phyloP scores from a whole-genome alignment of 177 flowering plant genomes.

The Vitis hybrid region DNA sequence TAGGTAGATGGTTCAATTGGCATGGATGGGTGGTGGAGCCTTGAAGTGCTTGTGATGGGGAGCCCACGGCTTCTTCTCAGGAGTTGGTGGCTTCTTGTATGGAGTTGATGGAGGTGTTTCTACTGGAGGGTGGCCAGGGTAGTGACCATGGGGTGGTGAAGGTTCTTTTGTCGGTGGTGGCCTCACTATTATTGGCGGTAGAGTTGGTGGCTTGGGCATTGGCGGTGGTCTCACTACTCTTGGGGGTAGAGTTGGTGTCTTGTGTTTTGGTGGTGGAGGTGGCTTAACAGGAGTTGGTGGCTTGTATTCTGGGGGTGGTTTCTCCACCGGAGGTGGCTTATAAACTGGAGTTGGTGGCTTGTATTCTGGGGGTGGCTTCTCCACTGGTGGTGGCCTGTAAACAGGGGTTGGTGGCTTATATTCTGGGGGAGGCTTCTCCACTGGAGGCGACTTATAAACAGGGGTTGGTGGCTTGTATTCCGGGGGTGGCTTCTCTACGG shows the following conservation, averaged over 20 bases:
- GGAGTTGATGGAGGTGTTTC: conserved; percentile 1
- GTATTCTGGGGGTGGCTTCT: conserved; percentile 2
- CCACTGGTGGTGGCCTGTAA: conserved; percentile 2
- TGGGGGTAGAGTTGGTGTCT: conserved; percentile 3
- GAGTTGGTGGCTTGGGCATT: conserved; percentile 2
- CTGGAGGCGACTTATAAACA: no score
- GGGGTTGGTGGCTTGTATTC: background rate
- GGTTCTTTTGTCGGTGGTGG: background rate
- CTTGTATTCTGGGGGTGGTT: background rate
- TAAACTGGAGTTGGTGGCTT: conserved; percentile 1
- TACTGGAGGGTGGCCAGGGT: conserved; percentile 7
- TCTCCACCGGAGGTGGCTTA: background rate
- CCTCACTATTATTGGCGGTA: background rate
- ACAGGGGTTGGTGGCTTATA: conserved; percentile 8
- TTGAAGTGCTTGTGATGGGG: background rate
- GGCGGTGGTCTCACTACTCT: conserved; percentile 1
- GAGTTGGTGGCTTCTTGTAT: background rate
- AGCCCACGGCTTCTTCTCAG: background rate
- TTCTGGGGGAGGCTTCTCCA: conserved; percentile 5
- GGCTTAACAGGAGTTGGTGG: background rate
- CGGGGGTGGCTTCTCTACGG: background rate
- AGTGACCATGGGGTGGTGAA: conserved; percentile 1
- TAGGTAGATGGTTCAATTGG: background rate
- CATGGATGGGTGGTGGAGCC: background rate
- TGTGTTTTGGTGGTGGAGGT: conserved; percentile 3